Conservation (phyloP, 139 green algal genomes). For the Nannochloris sp. region DNA sequence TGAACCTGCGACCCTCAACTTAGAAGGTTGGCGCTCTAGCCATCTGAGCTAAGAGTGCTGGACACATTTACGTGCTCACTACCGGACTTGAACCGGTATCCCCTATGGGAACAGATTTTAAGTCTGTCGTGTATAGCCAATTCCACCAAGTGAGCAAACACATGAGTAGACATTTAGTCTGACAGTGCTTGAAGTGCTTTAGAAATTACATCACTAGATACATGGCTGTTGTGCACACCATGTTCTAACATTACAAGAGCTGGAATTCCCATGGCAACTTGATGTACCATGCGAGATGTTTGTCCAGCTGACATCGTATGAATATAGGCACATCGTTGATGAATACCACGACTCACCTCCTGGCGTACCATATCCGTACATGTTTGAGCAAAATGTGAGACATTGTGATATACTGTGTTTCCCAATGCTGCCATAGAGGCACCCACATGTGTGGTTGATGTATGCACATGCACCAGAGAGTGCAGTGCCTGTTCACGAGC, state of each 20-base stretch:
- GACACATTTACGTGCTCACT: slow-evolving; percentile 15
- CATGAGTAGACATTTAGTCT: neutral
- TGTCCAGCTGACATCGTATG: neutral
- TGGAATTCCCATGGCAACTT: neutral
- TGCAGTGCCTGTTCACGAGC: slow-evolving; percentile 18
- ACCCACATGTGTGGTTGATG: neutral
- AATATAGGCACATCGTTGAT: slow-evolving; percentile 12
- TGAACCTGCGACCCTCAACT: slow-evolving; percentile 22
- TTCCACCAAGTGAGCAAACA: slow-evolving; percentile 34
- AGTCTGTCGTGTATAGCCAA: slow-evolving; percentile 39
- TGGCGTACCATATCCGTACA: neutral
- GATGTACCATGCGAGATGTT: neutral
- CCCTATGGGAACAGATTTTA: slow-evolving; percentile 33
- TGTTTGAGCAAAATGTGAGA: neutral
- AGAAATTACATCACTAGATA: neutral
- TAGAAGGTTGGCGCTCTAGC: slow-evolving; percentile 25
- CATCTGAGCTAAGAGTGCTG: slow-evolving; percentile 24
- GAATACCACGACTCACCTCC: slow-evolving; percentile 22
- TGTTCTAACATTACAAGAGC: neutral
- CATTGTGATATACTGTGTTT: neutral
- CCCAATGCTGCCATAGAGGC: neutral
- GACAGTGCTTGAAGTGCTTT: neutral
- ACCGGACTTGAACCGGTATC: slow-evolving; percentile 38
- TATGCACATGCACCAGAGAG: neutral
- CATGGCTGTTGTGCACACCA: neutral